Evolutionary conservation across 305 asterid species (phyloP).

Genomic region (Solanum hybrid): DNA sequence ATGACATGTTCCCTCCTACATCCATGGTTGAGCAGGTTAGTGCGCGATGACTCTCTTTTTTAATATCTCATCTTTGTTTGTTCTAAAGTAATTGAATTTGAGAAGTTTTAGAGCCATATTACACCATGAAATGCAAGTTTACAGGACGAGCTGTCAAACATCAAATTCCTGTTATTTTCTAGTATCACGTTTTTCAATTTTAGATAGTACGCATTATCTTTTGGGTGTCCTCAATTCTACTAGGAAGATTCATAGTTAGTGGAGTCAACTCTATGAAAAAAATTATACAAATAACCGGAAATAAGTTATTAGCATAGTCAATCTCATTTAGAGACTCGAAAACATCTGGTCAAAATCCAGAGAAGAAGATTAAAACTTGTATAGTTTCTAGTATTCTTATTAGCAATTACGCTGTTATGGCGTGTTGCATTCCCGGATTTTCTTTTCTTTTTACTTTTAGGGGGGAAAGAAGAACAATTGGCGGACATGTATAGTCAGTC

Average conservation of each 20-base stretch:
- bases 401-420: not conserved
- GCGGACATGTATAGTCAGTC: not conserved
- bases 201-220: not conserved
- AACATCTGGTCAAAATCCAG: not conserved
- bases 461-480: not conserved
- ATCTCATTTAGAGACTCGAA: not conserved
- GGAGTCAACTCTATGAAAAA: not conserved
- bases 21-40: constrained; percentile 88
- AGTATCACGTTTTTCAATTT: not conserved
- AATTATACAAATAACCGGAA: not conserved
- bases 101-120: not conserved
- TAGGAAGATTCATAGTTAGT: not conserved
- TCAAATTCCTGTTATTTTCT: not conserved
- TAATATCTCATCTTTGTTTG: not conserved
- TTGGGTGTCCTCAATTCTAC: not conserved
- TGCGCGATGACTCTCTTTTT: not conserved
- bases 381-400: not conserved
- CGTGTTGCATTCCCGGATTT: not conserved
- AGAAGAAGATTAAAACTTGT: not conserved
- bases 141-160: not conserved
- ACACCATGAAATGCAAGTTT: not conserved
- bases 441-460: not conserved
- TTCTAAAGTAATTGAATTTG: not conserved
- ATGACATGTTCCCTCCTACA: constrained; percentile 97
- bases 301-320: not conserved